phyloP scores from a whole-genome alignment of 768 basidiomycete genomes.

The Hypholoma fasciculare region DNA sequence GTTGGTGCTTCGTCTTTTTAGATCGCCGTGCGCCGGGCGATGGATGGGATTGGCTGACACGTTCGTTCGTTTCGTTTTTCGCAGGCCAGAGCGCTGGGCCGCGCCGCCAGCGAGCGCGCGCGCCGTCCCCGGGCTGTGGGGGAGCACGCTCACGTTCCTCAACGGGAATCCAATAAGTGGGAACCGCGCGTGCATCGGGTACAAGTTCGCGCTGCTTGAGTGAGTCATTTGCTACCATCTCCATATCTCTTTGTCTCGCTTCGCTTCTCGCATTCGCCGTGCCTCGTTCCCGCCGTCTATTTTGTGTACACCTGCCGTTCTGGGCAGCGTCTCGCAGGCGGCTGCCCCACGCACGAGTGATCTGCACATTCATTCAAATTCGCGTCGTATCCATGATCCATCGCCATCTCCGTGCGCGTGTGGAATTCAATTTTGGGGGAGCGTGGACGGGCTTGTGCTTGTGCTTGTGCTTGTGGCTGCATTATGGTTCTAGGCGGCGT shows the following conservation, averaged over 20 bases:
- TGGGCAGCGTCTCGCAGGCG: not conserved
- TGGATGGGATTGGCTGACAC: not conserved
- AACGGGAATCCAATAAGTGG: conserved; percentile 50
- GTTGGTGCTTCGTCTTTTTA: conserved; percentile 5
- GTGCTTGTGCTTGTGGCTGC: not conserved
- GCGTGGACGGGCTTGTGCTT: too few relatives aligned
- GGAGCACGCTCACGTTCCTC: conserved; percentile 56
- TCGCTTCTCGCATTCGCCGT: too few relatives aligned
- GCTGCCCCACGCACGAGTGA: not conserved
- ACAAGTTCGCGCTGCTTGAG: conserved; percentile 61
- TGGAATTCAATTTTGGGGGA: not conserved
- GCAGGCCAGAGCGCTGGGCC: conserved; percentile 67
- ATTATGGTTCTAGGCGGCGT: not conserved
- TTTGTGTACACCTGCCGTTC: not conserved
- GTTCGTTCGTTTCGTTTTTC: not conserved
- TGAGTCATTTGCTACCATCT: conserved; percentile 31
- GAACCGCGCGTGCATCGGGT: conserved; percentile 62
- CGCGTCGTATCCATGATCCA: not conserved
- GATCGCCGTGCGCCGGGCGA: not conserved
- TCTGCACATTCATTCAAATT: not conserved
- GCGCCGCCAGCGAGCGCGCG: conserved; percentile 37
- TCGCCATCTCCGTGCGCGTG: not conserved
- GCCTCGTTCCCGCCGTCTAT: too few relatives aligned
- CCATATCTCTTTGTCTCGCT: too few relatives aligned
- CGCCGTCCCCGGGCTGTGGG: conserved; percentile 43